A percentile compares a stretch with the other conserved stretches of the same genome.
phyloP scores from a whole-genome alignment of 2,329 filamentous ascomycete genomes.

The Fusarium penzigii region DNA sequence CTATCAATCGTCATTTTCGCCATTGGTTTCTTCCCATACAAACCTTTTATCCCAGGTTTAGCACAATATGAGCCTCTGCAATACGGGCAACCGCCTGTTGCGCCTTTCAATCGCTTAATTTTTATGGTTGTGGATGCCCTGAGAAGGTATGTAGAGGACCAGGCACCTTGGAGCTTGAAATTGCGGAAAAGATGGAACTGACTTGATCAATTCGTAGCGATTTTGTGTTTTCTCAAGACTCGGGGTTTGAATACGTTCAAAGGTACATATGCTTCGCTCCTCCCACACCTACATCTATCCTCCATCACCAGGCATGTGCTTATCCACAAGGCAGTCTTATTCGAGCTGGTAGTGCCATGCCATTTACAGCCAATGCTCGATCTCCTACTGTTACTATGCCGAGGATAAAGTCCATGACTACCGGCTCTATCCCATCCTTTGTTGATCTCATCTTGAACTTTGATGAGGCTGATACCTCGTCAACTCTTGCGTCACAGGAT shows the following conservation, averaged over 20 bases:
- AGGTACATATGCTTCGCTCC: conserved; percentile 54
- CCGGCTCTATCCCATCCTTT: conserved; percentile 96
- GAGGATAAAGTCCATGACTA: conserved; percentile 94
- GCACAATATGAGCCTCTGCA: conserved; percentile 64
- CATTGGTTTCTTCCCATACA: conserved; percentile 95
- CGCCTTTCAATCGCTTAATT: conserved; percentile 84
- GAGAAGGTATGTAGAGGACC: conserved; percentile 62
- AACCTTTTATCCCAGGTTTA: conserved; percentile 85
- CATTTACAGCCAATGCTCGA: conserved; percentile 94
- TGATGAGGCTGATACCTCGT: conserved; percentile 89
- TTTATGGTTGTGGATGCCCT: conserved; percentile 99
- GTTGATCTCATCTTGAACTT: conserved; percentile 96
- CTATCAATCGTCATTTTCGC: conserved; percentile 77
- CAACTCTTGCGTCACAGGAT: conserved; percentile 84
- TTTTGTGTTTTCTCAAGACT: conserved; percentile 82
- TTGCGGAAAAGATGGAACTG: not conserved
- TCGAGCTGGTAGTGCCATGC: conserved; percentile 77
- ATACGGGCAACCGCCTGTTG: conserved; percentile 57
- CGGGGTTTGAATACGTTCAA: conserved; percentile 87
- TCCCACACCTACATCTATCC: not conserved
- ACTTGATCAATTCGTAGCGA: conserved; percentile 58
- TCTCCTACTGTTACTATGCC: conserved; percentile 99
- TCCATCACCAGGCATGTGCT: conserved; percentile 5
- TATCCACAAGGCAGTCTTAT: conserved; percentile 65
- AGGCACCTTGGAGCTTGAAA: conserved; percentile 18